Conservation (phyloP, 345 rosid species). For the Boechera divaricarpa region DNA sequence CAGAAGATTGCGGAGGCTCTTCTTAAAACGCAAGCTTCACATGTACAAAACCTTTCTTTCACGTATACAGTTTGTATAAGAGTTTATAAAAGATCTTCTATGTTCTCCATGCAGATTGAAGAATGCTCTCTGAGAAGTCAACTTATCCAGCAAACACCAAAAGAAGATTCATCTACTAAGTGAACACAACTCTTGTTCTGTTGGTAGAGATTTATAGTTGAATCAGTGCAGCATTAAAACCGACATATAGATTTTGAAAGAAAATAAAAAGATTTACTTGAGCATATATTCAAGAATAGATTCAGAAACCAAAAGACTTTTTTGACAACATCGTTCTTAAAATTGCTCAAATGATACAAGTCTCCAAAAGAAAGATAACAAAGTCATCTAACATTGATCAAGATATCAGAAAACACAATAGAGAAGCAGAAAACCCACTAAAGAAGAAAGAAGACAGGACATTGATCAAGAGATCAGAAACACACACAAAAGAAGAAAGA, state of each 20-base stretch:
- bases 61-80: not conserved
- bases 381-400: not conserved
- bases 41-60: slow-evolving; percentile 48
- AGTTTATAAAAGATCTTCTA: not conserved
- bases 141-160: slow-evolving; percentile 51
- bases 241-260: not conserved
- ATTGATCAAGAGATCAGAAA: not conserved
- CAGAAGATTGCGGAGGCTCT: slow-evolving; percentile 63
- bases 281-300: not conserved
- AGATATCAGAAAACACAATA: not conserved
- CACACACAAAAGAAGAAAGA: not conserved
- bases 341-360: too few relatives aligned
- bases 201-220: not conserved
- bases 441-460: not conserved
- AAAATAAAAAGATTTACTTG: not conserved
- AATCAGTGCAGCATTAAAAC: not conserved
- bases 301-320: not conserved
- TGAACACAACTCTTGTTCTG: slow-evolving; percentile 3
- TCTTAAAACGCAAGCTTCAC: slow-evolving; percentile 47
- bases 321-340: too few relatives aligned
- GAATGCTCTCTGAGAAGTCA: slow-evolving; percentile 66
- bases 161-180: slow-evolving; percentile 1
- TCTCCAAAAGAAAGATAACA: not conserved
- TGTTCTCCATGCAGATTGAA: slow-evolving; percentile 52
- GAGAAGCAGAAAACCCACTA: not conserved